These are phyloP conservation scores for Typha latifolia DNA, from an alignment of 176 grass and related monocot species.

Conservation along the genomic window DNA sequence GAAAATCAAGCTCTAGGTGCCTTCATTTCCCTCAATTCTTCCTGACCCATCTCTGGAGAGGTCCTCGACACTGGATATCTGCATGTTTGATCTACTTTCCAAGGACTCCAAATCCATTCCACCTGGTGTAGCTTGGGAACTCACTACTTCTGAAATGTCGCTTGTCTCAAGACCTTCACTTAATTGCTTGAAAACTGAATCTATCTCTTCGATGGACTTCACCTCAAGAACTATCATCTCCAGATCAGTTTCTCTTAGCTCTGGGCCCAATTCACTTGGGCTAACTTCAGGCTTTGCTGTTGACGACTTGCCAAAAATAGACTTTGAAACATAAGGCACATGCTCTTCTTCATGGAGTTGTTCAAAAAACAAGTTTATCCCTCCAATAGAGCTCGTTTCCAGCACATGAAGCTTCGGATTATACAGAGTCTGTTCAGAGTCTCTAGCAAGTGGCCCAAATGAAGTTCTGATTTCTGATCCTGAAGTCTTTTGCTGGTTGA, in stretches of 20 bases:
- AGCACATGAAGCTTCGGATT: slow-evolving; percentile 29
- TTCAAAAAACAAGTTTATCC: slow-evolving; percentile 26
- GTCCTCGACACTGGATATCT: background rate
- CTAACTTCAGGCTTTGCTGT: slow-evolving; percentile 11
- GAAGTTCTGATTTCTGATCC: slow-evolving; percentile 21
- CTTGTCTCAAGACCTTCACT: background rate
- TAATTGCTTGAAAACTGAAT: background rate
- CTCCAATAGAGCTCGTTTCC: slow-evolving; percentile 24
- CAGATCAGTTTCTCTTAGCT: background rate
- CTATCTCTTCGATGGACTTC: background rate
- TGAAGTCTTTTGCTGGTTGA: slow-evolving; percentile 1
- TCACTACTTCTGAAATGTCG: background rate
- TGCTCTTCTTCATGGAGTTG: slow-evolving; percentile 30
- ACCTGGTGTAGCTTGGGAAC: background rate
- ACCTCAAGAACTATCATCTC: background rate
- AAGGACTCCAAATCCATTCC: background rate
- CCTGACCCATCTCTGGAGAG: background rate
- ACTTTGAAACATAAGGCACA: slow-evolving; percentile 1
- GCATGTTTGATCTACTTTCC: background rate
- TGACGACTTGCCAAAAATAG: slow-evolving; percentile 13
- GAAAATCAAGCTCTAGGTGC: background rate
- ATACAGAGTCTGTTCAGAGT: slow-evolving; percentile 73
- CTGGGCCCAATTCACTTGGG: background rate
- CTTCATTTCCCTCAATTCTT: background rate
- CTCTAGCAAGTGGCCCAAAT: slow-evolving; percentile 25